Evolutionary conservation across 495 filamentous ascomycete species (phyloP), one percentile per base, ranked within the genome.

Genomic region (Tricharina praecox): DNA sequence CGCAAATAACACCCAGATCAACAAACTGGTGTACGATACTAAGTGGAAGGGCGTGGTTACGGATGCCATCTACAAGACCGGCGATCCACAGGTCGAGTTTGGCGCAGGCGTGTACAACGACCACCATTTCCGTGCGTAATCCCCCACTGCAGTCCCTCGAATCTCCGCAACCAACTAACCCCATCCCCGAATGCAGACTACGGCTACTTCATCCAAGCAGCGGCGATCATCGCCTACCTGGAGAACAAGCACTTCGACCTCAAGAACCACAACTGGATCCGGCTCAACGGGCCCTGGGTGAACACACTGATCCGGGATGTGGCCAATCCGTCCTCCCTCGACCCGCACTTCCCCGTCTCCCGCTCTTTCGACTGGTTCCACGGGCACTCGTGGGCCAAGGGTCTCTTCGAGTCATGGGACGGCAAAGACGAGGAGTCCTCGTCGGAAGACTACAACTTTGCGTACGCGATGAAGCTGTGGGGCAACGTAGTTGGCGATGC

Each of bases 391-490:
- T 96, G 86, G 82, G 88, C 88, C 1, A 82, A 92, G 55, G 88
- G 88, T 4, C 40, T 32, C 13, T 32, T 32, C 28, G 62, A 85
- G 52, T 77, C 77, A 15, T 72, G 66, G 33, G 87, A 96, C 60
- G 82, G 85, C 53, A 93, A 93, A 62, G 81, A 96, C 60, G 70
- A 94, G 60, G 88, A 96, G 60, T 83, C 77, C 20, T 79, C 79
- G 33, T 87, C 81, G 3, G 88, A 96, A 66, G 88, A 96, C 62
- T 73, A 79, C 36, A 79, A 87, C 70, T 84, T 82, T 53, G 75
- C 80, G 0, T 95, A 95, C 56, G 82, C 81, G 0, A 65, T 94
- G 51, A 93, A 94, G 67, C 82, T 96, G 77, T 96, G 88, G 87
- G 88, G 86, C 18, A 67, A 67, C 15, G 77, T 81, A 0, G 77